Percentiles rank a stretch among this genome's conserved stretches.
phyloP scores from a whole-genome alignment of 208 protist genomes.

The Leishmania amazonensis region DNA sequence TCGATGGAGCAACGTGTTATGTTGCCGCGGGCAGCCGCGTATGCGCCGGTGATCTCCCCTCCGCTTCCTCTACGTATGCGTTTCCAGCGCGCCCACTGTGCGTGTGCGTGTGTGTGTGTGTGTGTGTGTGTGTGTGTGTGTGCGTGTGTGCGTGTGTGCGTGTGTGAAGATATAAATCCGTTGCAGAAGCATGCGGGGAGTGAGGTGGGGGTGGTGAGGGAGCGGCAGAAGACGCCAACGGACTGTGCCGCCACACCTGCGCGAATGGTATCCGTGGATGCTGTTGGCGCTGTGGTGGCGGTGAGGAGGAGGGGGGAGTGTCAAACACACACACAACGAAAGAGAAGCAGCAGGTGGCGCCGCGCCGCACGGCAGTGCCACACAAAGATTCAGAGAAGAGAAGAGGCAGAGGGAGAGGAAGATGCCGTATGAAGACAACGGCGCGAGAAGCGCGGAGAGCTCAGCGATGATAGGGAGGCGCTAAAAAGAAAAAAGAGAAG shows the following conservation, averaged over 20 bases:
- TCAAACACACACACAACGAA: not conserved
- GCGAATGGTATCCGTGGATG: not conserved
- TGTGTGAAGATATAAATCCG: not conserved
- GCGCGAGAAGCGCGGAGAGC: not conserved
- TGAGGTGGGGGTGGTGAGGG: not conserved
- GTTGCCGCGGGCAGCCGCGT: not conserved
- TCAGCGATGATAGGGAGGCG: not conserved
- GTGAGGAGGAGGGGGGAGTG: not conserved
- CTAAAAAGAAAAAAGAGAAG: not conserved
- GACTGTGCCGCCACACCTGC: too few relatives aligned
- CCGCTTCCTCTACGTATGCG: not conserved
- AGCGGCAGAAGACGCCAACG: not conserved
- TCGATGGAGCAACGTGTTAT: not conserved
- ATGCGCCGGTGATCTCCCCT: not conserved
- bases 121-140: too few relatives aligned
- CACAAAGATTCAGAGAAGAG: not conserved
- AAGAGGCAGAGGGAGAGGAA: conserved; percentile 8
- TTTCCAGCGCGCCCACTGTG: not conserved
- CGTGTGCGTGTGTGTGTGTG: too few relatives aligned
- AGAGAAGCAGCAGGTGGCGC: not conserved
- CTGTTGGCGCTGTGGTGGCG: not conserved
- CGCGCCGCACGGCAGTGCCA: not conserved
- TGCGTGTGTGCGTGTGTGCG: too few relatives aligned
- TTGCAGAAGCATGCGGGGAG: not conserved
- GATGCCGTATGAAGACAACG: not conserved